Conservation (phyloP, 169 alveolate genomes). For the Plasmodium falciparum region DNA sequence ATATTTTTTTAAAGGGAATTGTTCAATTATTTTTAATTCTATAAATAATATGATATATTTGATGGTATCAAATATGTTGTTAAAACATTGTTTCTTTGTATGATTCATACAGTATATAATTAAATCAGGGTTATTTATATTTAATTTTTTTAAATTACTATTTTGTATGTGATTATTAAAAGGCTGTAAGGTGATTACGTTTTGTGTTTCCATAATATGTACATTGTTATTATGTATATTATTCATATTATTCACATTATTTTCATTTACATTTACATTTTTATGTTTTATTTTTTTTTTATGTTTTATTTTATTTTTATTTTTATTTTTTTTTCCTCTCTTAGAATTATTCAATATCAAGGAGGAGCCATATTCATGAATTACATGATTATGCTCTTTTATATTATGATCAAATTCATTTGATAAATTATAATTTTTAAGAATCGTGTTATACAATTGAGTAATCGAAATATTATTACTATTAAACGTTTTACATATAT, state of each 20-base stretch:
- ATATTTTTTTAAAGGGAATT: constrained; percentile 35
- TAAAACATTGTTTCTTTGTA: too few relatives aligned
- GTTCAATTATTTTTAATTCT: constrained; percentile 26
- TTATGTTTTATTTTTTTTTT: background rate
- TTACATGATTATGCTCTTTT: too few relatives aligned
- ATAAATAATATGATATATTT: constrained; percentile 30
- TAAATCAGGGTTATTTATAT: background rate
- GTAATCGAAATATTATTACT: background rate
- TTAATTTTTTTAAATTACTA: constrained; percentile 26
- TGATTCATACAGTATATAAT: background rate
- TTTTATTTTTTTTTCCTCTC: background rate
- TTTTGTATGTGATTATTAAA: constrained; percentile 13
- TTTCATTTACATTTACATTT: too few relatives aligned
- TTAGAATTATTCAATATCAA: background rate
- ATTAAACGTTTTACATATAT: constrained; percentile 14
- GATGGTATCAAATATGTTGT: constrained; percentile 9
- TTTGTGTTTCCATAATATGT: background rate
- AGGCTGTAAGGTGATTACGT: background rate
- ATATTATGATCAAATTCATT: too few relatives aligned
- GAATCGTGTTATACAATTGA: background rate
- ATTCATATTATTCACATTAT: too few relatives aligned
- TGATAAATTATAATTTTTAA: too few relatives aligned
- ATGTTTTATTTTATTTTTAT: background rate
- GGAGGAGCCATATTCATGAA: too few relatives aligned
- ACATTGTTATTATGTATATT: too few relatives aligned